These are phyloP conservation scores for Botrytis fabae DNA, from an alignment of 2,329 filamentous ascomycete genomes.

Conservation along the genomic window DNA sequence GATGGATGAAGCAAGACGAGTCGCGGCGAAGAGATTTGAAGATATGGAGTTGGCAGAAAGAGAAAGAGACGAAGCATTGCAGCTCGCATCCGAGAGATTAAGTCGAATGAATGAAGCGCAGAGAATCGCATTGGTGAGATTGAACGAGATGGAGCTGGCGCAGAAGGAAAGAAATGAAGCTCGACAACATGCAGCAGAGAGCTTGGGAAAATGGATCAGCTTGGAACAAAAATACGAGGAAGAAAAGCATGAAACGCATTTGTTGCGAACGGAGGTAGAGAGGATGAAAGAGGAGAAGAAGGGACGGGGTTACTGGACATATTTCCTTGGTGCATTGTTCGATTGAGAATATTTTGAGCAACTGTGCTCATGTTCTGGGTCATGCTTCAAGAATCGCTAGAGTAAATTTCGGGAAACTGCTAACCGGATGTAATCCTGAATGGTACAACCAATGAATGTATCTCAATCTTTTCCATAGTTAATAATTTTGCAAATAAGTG, in stretches of 20 bases:
- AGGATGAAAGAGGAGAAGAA: slow-evolving; percentile 1
- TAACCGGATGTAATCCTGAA: not conserved
- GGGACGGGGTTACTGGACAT: not conserved
- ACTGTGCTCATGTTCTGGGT: not conserved
- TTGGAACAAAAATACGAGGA: not conserved
- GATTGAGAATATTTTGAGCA: not conserved
- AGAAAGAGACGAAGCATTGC: not conserved
- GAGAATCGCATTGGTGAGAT: not conserved
- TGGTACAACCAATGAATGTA: not conserved
- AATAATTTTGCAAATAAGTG: not conserved
- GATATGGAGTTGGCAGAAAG: not conserved
- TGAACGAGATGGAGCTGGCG: not conserved
- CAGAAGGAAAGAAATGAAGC: not conserved
- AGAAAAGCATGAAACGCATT: not conserved
- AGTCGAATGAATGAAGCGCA: not conserved
- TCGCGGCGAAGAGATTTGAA: not conserved
- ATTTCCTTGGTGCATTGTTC: not conserved
- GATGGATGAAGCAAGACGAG: not conserved
- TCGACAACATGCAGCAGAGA: not conserved
- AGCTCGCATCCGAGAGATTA: not conserved
- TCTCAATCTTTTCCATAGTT: not conserved
- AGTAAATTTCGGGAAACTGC: not conserved
- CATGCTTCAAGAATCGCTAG: not conserved
- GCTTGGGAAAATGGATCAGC: not conserved
- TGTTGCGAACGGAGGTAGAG: not conserved